Percentiles rank a stretch among this genome's conserved stretches.
phyloP scores from a whole-genome alignment of 306 rosid species.

The Begonia peltatifolia region DNA sequence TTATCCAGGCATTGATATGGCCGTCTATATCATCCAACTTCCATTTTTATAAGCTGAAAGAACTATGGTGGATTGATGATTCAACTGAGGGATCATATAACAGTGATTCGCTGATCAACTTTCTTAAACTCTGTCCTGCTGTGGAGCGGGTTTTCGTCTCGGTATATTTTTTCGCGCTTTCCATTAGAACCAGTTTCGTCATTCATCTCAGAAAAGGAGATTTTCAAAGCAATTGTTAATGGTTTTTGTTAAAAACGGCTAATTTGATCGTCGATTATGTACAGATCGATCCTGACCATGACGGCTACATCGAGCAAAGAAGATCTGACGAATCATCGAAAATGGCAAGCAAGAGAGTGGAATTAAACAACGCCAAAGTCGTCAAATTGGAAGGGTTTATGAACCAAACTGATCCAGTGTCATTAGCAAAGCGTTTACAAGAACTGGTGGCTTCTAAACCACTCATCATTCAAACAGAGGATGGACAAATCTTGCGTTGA shows the following conservation, averaged over 20 bases:
- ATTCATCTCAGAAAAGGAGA: too few species aligned
- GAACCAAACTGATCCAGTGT: conserved; percentile 17
- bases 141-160: conserved; percentile 42
- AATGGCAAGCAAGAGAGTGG: conserved; percentile 12
- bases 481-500: conserved; percentile 19
- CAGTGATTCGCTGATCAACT: conserved; percentile 30
- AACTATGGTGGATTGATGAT: conserved; percentile 59
- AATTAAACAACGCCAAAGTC: conserved; percentile 24
- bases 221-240: neutral
- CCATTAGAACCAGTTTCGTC: too few species aligned
- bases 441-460: conserved; percentile 19
- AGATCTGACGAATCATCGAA: neutral
- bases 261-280: neutral
- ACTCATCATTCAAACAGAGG: conserved; percentile 19
- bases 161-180: conserved; percentile 16
- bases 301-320: conserved; percentile 6
- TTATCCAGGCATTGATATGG: conserved; percentile 44
- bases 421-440: conserved; percentile 16
- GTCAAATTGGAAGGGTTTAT: conserved; percentile 33
- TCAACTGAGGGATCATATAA: conserved; percentile 14
- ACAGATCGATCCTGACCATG: conserved; percentile 42
- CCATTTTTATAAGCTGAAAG: conserved; percentile 47
- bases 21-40: conserved; percentile 46
- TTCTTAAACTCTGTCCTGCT: conserved; percentile 48
- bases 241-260: neutral